phyloP scores from a whole-genome alignment of 257 asterid species.

The Gentiana straminea region DNA sequence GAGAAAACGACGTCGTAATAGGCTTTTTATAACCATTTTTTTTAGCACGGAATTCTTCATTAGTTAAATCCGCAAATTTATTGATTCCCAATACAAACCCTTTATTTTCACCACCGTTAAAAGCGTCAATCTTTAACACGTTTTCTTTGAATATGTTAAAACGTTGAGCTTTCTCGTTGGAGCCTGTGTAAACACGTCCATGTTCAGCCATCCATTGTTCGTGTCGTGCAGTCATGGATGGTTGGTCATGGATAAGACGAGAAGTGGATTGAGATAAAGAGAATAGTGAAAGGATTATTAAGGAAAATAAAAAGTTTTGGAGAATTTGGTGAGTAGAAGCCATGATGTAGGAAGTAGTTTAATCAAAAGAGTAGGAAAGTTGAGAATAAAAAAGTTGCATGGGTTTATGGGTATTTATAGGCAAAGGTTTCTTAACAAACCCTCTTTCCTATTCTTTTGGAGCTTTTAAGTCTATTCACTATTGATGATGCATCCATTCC shows the following conservation, averaged over 20 bases:
- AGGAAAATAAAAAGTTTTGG: no score
- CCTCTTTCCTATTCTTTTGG: no score
- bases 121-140: conserved; percentile 25
- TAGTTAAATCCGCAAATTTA: not conserved
- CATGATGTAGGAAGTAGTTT: no score
- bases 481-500: no score
- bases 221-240: conserved; percentile 20
- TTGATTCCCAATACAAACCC: not conserved
- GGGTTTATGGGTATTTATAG: no score
- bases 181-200: conserved; percentile 16
- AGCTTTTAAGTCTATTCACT: no score
- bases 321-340: no score
- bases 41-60: not conserved
- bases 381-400: no score
- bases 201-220: conserved; percentile 30
- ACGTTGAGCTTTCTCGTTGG: not conserved
- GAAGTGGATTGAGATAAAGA: conserved; percentile 10
- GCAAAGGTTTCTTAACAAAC: no score
- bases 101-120: conserved; percentile 11
- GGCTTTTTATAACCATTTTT: not conserved
- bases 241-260: conserved; percentile 7
- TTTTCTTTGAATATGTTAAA: conserved; percentile 22
- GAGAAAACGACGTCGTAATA: not conserved
- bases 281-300: no score
- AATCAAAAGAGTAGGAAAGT: no score